Evolutionary conservation across 2,329 filamentous ascomycete species (phyloP), one percentile per base, ranked within the genome.

Genomic region (Claviceps cyperi): DNA sequence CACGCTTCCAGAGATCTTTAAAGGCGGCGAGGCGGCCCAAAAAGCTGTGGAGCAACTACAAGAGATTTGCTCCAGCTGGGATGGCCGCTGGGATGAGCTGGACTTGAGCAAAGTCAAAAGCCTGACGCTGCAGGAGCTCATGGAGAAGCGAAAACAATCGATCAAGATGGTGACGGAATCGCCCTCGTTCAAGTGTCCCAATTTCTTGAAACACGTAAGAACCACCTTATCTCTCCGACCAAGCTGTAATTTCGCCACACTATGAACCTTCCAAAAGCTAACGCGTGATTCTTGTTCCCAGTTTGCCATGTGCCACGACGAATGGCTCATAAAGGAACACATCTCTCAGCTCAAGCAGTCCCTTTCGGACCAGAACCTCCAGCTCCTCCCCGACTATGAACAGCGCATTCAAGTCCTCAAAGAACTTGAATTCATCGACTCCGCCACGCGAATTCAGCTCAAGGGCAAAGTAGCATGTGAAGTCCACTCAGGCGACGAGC

Each of bases 401-500:
- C 92, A 97, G 68, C 84, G 92, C 47, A 87, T 97, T 38, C 81
- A 84, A 54, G 92, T 98, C 0, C 76, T 98, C 44, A 90, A 87
- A 63, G 90, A 97, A 57, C 78, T 98, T 7, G 84, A 81, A 5
- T 98, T 98, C 64, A 85, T 98, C 57, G 92, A 98, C 60, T 81
- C 85, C 4, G 81, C 84, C 43, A 83, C 83, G 4, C 83, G 91
- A 21, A 94, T 98, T 39, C 86, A 94, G 68, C 78, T 98, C 55
- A 98, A 98, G 69, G 92, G 92, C 66, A 97, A 97, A 66, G 92
- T 98, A 21, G 92, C 92, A 4, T 98, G 92, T 69, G 92, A 98
- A 67, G 91, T 98, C 53, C 92, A 97, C 67, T 96, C 91, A 0
- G 90, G 90, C 17, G 91, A 97, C 63, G 92, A 98, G 66, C 77